These are phyloP conservation scores for Mastigamoeba balamuthi DNA, from an alignment of 78 protist genomes.

Conservation along the genomic window DNA sequence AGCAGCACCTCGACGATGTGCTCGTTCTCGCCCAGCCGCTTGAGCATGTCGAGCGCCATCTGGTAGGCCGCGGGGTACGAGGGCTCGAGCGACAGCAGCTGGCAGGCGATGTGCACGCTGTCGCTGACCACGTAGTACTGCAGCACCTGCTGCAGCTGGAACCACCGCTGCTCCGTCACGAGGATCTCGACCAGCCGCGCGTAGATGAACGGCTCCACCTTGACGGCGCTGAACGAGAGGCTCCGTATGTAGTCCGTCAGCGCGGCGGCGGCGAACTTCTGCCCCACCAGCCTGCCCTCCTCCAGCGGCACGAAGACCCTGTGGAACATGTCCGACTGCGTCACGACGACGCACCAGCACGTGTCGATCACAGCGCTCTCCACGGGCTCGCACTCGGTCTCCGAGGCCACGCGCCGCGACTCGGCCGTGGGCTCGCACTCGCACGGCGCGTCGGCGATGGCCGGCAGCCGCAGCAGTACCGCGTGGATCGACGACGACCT, in stretches of 20 bases:
- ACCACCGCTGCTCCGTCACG: background rate
- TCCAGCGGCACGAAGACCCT: background rate
- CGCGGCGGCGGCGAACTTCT: background rate
- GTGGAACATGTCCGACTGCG: background rate
- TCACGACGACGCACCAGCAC: background rate
- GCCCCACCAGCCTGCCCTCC: background rate
- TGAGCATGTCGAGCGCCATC: slow-evolving; percentile 28
- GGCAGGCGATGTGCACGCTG: slow-evolving; percentile 9
- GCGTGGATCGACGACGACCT: too few relatives aligned
- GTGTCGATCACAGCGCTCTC: too few relatives aligned
- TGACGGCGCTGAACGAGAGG: background rate
- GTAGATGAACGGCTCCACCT: background rate
- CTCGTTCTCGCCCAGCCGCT: background rate
- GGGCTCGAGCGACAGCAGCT: background rate
- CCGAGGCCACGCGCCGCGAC: too few relatives aligned
- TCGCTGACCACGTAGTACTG: slow-evolving; percentile 28
- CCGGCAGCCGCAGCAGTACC: too few relatives aligned
- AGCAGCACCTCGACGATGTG: slow-evolving; percentile 1
- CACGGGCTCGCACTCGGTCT: too few relatives aligned
- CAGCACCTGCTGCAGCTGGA: slow-evolving; percentile 22
- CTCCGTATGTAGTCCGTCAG: slow-evolving; percentile 7
- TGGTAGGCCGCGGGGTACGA: slow-evolving; percentile 19
- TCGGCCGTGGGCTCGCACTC: too few relatives aligned
- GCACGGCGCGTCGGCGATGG: too few relatives aligned
- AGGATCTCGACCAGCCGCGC: background rate